Base-by-base conservation (phyloP, 2,329 filamentous ascomycete genomes). In the Lachnellula occidentalis region DNA sequence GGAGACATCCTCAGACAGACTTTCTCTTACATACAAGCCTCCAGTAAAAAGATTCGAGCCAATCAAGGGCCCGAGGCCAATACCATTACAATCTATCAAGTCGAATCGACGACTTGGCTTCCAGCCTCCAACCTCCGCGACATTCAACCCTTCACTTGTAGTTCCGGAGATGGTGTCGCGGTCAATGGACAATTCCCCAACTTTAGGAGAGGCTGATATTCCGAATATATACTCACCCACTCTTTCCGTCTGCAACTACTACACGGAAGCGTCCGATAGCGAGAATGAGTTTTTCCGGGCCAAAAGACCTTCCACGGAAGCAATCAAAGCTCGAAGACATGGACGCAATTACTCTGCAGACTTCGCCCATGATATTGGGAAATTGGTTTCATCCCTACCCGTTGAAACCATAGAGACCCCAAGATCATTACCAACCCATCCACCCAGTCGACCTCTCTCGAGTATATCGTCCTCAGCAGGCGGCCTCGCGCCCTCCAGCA, bases 251-350 rank as follows among this genome's bases (percentile, higher is more conserved):
- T 60, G 51, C 24, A 65, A 64, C 24, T 64, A 61, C 41, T 64
- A 64, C 34, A 45, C 51, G 3, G 57, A 61, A 12, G 49, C 46
- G 0, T 45, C 51, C 22, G 31, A 36, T 1, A 55, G 49, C 17
- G 61, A 62, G 47, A 61, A 61, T 1, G 62, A 63, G 11, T 61
- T 64, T 31, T 61, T 63, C 47, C 53, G 51, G 27, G 22, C 54
- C 19, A 57, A 54, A 19, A 11, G 22, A 3, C 41, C 50, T 11
- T 52, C 51, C 7, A 45, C 41, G 11, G 19, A 54, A n/a, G 49
- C 37, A 5, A 22, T 54, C 5, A 63, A 60, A 48, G 37, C 45
- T 5, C 55, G 56, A 3, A 55, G 56, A 34, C 46, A 57, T n/a
- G 49, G 57, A 9, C 58, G 54, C 11, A 56, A 56, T n/a, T 55